Evolutionary conservation across 106 monocot genomes (phyloP).

Genomic region (Phalaenopsis equestris): DNA sequence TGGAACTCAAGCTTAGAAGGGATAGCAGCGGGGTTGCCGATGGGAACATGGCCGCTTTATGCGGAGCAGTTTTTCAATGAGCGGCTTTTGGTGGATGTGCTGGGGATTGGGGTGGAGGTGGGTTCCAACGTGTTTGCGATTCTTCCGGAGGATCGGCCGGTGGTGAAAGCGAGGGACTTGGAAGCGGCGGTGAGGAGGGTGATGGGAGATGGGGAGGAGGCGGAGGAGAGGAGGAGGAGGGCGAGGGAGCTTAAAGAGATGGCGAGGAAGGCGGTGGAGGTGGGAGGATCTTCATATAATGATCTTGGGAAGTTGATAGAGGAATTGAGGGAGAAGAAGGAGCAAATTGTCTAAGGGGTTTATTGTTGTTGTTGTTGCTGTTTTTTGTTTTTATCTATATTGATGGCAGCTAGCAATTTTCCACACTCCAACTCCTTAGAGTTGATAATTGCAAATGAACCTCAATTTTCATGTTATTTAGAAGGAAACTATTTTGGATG

Average conservation of each 20-base stretch:
- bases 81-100: conserved; percentile 14
- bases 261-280: conserved; percentile 13
- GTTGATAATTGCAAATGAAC: too few relatives aligned
- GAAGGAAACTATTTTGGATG: too few relatives aligned
- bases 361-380: too few relatives aligned
- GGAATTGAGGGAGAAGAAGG: not conserved
- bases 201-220: conserved; percentile 12
- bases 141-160: not conserved
- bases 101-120: conserved; percentile 16
- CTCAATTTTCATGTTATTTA: too few relatives aligned
- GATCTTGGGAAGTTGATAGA: conserved; percentile 10
- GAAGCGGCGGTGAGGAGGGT: conserved; percentile 2
- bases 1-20: conserved; percentile 19
- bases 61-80: conserved; percentile 12
- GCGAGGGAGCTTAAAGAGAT: conserved; percentile 5
- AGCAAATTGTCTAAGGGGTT: not conserved
- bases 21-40: conserved; percentile 1
- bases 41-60: conserved; percentile 4
- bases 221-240: conserved; percentile 10
- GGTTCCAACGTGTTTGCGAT: not conserved
- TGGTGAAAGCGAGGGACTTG: not conserved
- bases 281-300: conserved; percentile 13
- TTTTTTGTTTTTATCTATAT: too few relatives aligned
- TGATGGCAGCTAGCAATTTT: too few relatives aligned
- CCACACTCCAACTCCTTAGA: too few relatives aligned